Base-by-base conservation (phyloP, 1,284 basidiomycete genomes). In the Puccinia sorghi region DNA sequence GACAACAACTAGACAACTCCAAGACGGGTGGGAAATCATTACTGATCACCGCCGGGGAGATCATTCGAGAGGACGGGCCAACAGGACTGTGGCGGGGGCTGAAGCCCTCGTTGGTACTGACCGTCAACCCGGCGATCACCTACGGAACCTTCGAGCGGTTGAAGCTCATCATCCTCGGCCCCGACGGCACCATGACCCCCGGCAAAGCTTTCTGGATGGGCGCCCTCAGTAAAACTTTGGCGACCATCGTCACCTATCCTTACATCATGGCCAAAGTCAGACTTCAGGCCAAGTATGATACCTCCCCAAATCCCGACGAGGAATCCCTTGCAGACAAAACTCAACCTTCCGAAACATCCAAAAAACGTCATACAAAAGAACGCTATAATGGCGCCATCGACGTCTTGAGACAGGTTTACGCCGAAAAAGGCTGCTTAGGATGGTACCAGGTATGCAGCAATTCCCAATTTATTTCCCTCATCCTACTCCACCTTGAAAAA, bases 101-200 rank as follows among this genome's bases (percentile, higher is more conserved):
- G 79, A 92, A 91, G 84, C 95, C 97, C 4, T 91, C 93, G 61
- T 86, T 99, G 81, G 94, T 99, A 11, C 88, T 99, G 57, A 97
- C 94, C 48, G 83, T 86, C 72, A 99, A 99, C 86, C 97, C 97
- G 2, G 95, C 97, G 25, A 98, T 99, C 86, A 99, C 97, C 0
- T 99, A 99, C 84, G 97, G 97, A 72, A 88, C 92, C 52, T 99
- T 93, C 84, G 96, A 99, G 86, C 89, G 94, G 72, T 88, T 97
- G 80, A 98, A 98, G 87, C 88, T 87, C 41, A 79, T 85, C 71
- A 81, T 86, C 79, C 82, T 86, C 43, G 82, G 83, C 75, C 78
- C 83, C 82, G 88, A 88, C 5, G 86, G 86, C 3, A 93, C 91
- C 83, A 88, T 95, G 84, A 89, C 90, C 0, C 93, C 95, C 0